Evolutionary conservation across 2,329 filamentous ascomycete species (phyloP).

Genomic region (Eutypa lata): DNA sequence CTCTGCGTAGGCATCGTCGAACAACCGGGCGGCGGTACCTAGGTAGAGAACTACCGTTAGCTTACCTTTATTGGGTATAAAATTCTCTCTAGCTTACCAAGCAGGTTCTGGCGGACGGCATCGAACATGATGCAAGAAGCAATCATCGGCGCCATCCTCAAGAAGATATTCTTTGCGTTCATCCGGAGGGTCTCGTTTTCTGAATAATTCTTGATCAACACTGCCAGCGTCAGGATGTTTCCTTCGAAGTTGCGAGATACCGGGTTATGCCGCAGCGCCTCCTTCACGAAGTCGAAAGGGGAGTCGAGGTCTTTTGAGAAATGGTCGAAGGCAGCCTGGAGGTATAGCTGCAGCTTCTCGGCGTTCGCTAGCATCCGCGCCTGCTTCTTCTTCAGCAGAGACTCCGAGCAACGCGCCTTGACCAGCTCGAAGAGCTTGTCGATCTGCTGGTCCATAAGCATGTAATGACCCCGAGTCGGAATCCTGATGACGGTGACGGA

Average conservation of each 20-base stretch:
- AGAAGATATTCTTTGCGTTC: slow-evolving; percentile 27
- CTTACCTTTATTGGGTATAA: background rate
- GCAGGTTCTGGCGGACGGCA: slow-evolving; percentile 28
- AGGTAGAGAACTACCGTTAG: background rate
- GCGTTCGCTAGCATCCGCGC: slow-evolving; percentile 34
- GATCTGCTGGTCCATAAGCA: slow-evolving; percentile 47
- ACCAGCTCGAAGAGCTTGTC: slow-evolving; percentile 42
- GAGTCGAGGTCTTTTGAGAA: slow-evolving; percentile 28
- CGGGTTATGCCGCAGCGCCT: slow-evolving; percentile 30
- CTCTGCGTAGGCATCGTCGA: slow-evolving; percentile 28
- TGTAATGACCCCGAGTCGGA: slow-evolving; percentile 34
- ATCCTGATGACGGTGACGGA: slow-evolving; percentile 46
- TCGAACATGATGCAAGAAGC: slow-evolving; percentile 31
- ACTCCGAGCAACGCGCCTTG: slow-evolving; percentile 34
- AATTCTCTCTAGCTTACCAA: slow-evolving; percentile 13
- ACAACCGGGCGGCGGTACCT: slow-evolving; percentile 27
- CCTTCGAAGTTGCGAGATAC: slow-evolving; percentile 29
- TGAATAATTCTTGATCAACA: slow-evolving; percentile 24
- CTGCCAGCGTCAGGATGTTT: slow-evolving; percentile 26
- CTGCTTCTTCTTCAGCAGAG: slow-evolving; percentile 38
- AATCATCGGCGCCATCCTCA: slow-evolving; percentile 29
- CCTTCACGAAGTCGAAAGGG: slow-evolving; percentile 32
- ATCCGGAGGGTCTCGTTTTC: slow-evolving; percentile 10
- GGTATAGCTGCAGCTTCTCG: slow-evolving; percentile 26
- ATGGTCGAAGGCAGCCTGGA: slow-evolving; percentile 30